Base-by-base conservation (phyloP, 176 grass and related monocot species). In the Dactylis glomerata region DNA sequence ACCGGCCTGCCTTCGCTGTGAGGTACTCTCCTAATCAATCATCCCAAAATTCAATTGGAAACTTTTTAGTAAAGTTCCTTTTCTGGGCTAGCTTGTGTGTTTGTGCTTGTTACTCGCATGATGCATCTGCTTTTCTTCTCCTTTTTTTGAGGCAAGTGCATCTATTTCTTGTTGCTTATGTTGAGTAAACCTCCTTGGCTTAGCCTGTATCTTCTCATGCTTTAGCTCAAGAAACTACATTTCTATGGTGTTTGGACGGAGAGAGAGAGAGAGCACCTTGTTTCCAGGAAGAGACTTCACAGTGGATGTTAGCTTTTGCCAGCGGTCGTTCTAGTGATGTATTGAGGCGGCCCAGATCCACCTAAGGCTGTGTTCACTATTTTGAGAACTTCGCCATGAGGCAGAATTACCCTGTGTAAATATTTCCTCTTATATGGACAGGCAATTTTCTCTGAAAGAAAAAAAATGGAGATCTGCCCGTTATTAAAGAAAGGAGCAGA, bases 1-100 rank as follows among this genome's bases (percentile, higher is more conserved):
- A 47, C 96, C 93, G 62, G 59, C 49, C 62, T 99, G 96, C 85
- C 87, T 89, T 84, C 79, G 82, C 72, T 99, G 96, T 70, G 85
- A 94, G 91, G 96, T 99, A 93, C 76, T 79, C 57, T 10, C 79
- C 87, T 89, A 22, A 40, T 42, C 23, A 24, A 64, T 34, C 27
- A 57, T 79, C 22, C 19, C n/a, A 82, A 47, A 52, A 78, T 51
- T n/a, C 64, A 38, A 54, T 41, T 27, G 5, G 41, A 68, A 50
- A 22, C 16, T 3, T 47, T 55, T 44, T 38, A 22, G 17, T 16
- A 63, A n/a, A 67, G 15, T 82, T 74, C 9, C 37, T 64, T 70
- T 45, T 2, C 19, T 73, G 16, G 24, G 30, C 54, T 79, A 71
- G 55, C 40, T 63, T 84, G 0, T 32, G 15, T 56, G 50, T 41